Base-by-base conservation (phyloP, 2,329 filamentous ascomycete species). In the Lachnellula suecica region DNA sequence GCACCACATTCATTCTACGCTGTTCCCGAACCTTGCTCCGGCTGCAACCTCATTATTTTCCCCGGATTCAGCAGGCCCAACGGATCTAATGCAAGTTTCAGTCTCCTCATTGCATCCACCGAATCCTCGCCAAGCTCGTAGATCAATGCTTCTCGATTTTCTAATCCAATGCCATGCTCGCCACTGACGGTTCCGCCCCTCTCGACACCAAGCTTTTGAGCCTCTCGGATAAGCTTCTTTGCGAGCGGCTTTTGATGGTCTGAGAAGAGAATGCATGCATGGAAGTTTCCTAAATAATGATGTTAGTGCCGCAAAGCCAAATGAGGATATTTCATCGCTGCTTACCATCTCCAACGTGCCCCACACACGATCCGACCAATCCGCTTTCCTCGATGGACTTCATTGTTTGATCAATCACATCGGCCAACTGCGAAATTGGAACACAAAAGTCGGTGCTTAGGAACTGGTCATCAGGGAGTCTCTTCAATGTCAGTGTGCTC, bases 131-230 rank as follows among this genome's bases (percentile, higher is more conserved):
- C 91, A 20, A 96, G 80, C 69, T 96, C 91, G 66, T 87, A 84
- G 29, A 89, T 70, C 42, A 95, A 74, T 15, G 82, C 88, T 47
- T 83, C 81, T 72, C 94, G 95, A 72, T 95, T 95, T 11, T 89
- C 89, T 68, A 92, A 81, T 20, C 91, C 91, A 56, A 96, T 79
- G 2, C 88, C 87, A 68, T 96, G 91, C 70, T 96, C 91, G 31
- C 91, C 91, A 1, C 91, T 94, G 68, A 89, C 93, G 2, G 91
- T 96, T 2, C 91, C 91, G 55, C 96, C 91, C 91, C 96, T 96
- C 57, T 92, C 89, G 15, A 96, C 71, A 2, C 91, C 92, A 91
- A 96, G 96, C 60, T 89, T 85, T 64, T 92, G 83, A 34, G 96
- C 89, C 56, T 88, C 89, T 50, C 78, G 80, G 65, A 92, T 87